A percentile compares a stretch with the other conserved stretches of the same genome.
Evolutionary conservation across 1,284 basidiomycete species (phyloP).

Genomic region (Trichosporon coremiiforme): DNA sequence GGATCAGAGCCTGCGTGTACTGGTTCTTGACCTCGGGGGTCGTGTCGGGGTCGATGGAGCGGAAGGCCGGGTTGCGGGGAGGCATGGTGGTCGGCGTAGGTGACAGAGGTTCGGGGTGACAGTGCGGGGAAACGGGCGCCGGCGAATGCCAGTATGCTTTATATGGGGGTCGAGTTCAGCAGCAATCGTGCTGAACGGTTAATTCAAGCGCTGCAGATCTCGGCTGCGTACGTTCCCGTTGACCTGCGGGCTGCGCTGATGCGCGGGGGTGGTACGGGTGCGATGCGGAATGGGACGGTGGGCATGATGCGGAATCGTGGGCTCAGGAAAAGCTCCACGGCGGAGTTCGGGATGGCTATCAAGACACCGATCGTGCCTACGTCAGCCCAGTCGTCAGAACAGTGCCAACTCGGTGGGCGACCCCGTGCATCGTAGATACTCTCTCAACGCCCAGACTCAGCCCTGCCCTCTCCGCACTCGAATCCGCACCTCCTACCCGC

Average conservation of each 20-base stretch:
- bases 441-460: not conserved
- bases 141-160: not conserved
- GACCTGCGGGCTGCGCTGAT: too few species aligned
- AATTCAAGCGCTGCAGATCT: not conserved
- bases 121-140: too few species aligned
- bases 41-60: conserved; percentile 16
- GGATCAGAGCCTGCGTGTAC: conserved; percentile 13
- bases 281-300: not conserved
- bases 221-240: not conserved
- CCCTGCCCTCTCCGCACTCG: not conserved
- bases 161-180: not conserved
- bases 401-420: not conserved
- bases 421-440: not conserved
- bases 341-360: not conserved
- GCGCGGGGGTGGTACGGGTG: too few species aligned
- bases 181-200: not conserved
- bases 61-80: conserved; percentile 5
- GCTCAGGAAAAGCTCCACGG: not conserved
- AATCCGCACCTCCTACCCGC: not conserved
- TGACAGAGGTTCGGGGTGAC: not conserved
- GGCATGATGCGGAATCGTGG: not conserved
- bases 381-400: not conserved
- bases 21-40: conserved; percentile 16
- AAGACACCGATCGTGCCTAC: not conserved
- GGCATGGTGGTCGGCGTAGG: not conserved